Conservation (phyloP, 1,284 basidiomycete species). For the Leccinum huronense region DNA sequence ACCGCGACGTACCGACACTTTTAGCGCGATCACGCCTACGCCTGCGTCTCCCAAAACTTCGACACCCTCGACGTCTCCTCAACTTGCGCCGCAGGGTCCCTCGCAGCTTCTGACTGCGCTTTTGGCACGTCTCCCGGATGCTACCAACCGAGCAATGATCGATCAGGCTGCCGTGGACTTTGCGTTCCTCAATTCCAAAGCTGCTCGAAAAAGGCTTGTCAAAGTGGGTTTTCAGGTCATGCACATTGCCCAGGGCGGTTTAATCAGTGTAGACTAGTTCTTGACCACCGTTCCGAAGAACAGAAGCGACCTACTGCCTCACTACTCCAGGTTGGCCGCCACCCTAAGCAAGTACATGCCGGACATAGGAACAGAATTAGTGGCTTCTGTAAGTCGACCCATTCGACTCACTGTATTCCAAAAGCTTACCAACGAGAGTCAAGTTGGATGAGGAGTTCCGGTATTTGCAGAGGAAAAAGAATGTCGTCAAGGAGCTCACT, state of each 20-base stretch:
- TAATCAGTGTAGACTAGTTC: slow-evolving; percentile 53
- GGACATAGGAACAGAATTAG: slow-evolving; percentile 82
- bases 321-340: slow-evolving; percentile 89
- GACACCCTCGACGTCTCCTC: slow-evolving; percentile 63
- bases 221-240: slow-evolving; percentile 54
- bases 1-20: slow-evolving; percentile 2
- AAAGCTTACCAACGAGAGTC: slow-evolving; percentile 13
- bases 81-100: slow-evolving; percentile 79
- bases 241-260: slow-evolving; percentile 7
- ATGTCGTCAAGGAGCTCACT: slow-evolving; percentile 84
- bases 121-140: slow-evolving; percentile 91
- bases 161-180: slow-evolving; percentile 97
- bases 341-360: slow-evolving; percentile 92
- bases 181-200: slow-evolving; percentile 94
- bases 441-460: slow-evolving; percentile 97
- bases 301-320: slow-evolving; percentile 87
- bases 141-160: slow-evolving; percentile 88
- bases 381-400: slow-evolving; percentile 62
- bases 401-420: slow-evolving; percentile 1
- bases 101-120: slow-evolving; percentile 90
- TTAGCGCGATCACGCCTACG: slow-evolving; percentile 53
- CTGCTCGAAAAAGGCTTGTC: slow-evolving; percentile 85
- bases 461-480: slow-evolving; percentile 94
- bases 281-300: slow-evolving; percentile 85
- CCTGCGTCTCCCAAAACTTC: slow-evolving; percentile 63